phyloP scores from a whole-genome alignment of 371 early-diverging fungal genomes.

The Blastocladiella emersonii region DNA sequence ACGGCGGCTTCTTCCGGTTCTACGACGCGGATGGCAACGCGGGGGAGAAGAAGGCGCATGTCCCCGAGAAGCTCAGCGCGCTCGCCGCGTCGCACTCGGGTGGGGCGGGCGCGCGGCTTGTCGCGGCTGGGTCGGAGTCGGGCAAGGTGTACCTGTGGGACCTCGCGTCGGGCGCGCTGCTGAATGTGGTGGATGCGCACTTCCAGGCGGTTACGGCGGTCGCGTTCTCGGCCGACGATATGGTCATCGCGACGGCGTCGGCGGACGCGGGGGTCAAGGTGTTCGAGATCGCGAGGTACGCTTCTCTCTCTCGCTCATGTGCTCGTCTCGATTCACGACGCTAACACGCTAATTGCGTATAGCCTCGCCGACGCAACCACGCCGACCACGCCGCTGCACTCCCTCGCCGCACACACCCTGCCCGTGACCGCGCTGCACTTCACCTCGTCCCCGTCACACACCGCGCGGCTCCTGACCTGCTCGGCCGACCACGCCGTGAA shows the following conservation, averaged over 20 bases:
- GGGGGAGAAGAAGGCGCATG: background rate
- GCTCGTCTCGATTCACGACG: background rate
- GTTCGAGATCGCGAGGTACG: background rate
- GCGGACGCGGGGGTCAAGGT: background rate
- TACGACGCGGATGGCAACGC: background rate
- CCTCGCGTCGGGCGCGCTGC: background rate
- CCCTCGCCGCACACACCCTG: background rate
- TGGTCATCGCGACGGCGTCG: background rate
- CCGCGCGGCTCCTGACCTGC: background rate
- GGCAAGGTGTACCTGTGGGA: background rate
- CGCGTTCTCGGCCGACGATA: background rate
- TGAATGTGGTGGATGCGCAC: background rate
- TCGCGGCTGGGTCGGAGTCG: background rate
- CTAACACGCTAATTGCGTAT: background rate
- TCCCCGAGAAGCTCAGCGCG: background rate
- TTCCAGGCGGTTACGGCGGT: background rate
- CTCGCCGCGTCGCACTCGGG: background rate
- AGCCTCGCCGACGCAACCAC: background rate
- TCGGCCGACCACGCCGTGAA: background rate
- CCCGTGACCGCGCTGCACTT: background rate
- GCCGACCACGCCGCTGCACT: background rate
- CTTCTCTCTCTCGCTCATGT: background rate
- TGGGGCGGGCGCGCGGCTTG: no score
- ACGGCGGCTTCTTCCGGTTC: background rate
- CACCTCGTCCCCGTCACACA: background rate